Percentiles rank a stretch among this genome's conserved stretches.
Evolutionary conservation across 352 stramenopile species (phyloP).

Genomic region (Phytophthora pluvialis): DNA sequence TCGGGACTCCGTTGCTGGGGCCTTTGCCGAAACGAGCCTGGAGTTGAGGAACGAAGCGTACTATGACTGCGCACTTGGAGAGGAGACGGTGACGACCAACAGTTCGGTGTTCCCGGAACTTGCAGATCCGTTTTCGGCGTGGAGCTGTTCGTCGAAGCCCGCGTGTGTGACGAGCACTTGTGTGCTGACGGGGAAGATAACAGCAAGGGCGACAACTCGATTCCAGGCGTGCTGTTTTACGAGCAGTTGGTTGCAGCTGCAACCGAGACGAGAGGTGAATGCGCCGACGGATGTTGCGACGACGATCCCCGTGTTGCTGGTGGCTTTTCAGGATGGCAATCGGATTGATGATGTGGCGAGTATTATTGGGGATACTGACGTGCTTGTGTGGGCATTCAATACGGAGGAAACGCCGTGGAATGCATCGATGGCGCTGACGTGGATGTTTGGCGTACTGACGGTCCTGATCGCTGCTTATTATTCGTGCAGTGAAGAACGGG

Average conservation of each 20-base stretch:
- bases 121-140: slow-evolving; percentile 27
- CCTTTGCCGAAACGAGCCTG: slow-evolving; percentile 31
- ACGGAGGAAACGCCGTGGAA: slow-evolving; percentile 68
- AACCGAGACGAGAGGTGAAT: slow-evolving; percentile 1
- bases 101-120: slow-evolving; percentile 44
- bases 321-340: slow-evolving; percentile 47
- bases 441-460: slow-evolving; percentile 58
- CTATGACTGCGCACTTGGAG: slow-evolving; percentile 62
- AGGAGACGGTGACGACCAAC: slow-evolving; percentile 43
- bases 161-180: slow-evolving; percentile 48
- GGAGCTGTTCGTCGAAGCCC: slow-evolving; percentile 30
- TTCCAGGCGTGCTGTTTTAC: slow-evolving; percentile 65
- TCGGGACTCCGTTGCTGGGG: slow-evolving; percentile 54
- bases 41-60: slow-evolving; percentile 20
- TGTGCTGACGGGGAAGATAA: slow-evolving; percentile 36
- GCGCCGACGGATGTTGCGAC: not conserved
- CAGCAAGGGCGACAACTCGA: not conserved
- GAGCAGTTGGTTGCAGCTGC: slow-evolving; percentile 54
- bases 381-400: slow-evolving; percentile 43
- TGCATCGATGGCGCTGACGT: slow-evolving; percentile 66
- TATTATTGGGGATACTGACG: slow-evolving; percentile 17
- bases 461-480: slow-evolving; percentile 58
- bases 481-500: slow-evolving; percentile 54
- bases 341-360: slow-evolving; percentile 34
- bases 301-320: slow-evolving; percentile 49